Evolutionary conservation across 1,139 yeast species (phyloP).

Genomic region (Groenewaldozyma auringiensis): DNA sequence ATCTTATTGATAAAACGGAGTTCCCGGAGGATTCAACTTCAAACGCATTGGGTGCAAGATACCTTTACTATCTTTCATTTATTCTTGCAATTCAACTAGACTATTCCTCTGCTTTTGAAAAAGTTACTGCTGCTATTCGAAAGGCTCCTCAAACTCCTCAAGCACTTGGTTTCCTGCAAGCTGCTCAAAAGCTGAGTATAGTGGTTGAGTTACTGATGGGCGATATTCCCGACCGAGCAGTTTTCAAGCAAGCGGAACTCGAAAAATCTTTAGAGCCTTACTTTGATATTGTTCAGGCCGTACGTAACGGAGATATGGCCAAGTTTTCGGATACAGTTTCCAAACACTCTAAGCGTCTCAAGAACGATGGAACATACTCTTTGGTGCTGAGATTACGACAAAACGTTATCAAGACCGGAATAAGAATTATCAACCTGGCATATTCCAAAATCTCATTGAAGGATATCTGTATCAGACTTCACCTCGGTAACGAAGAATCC

Average conservation of each 20-base stretch:
- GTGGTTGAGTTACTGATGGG: constrained; percentile 92
- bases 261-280: constrained; percentile 68
- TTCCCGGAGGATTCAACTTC: constrained; percentile 75
- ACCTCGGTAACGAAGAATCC: constrained; percentile 87
- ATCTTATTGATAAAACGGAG: constrained; percentile 80
- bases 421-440: constrained; percentile 84
- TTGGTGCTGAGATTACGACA: constrained; percentile 87
- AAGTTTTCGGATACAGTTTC: constrained; percentile 69
- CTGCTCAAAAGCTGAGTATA: constrained; percentile 82
- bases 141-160: constrained; percentile 92
- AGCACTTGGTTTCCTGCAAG: constrained; percentile 81
- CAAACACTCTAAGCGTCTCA: constrained; percentile 54
- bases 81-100: constrained; percentile 89
- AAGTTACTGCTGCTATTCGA: constrained; percentile 85
- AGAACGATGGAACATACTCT: constrained; percentile 74
- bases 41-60: constrained; percentile 85
- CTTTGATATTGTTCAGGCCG: constrained; percentile 83
- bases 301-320: constrained; percentile 81
- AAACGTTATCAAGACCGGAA: constrained; percentile 96
- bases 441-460: constrained; percentile 86
- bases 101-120: constrained; percentile 85
- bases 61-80: constrained; percentile 80
- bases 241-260: constrained; percentile 58
- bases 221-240: constrained; percentile 88
- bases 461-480: constrained; percentile 84